Evolutionary conservation across 1,284 basidiomycete species (phyloP), one percentile per base, ranked within the genome.

Genomic region (Gymnopus androsaceus): DNA sequence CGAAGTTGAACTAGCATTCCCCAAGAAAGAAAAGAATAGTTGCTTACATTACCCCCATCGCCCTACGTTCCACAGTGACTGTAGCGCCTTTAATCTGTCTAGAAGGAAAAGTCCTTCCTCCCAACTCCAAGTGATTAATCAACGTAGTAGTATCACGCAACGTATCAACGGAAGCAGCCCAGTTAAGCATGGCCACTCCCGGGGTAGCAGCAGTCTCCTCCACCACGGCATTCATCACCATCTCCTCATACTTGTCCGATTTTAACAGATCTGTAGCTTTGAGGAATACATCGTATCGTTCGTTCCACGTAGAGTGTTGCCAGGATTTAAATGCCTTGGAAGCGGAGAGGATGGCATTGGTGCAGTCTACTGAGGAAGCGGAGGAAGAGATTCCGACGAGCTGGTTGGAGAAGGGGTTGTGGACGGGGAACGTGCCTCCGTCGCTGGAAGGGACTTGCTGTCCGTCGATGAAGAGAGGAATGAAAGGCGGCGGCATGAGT

Each of bases 271-370:
- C 75, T 0, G 78, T 75, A 3, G 78, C 82, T 56, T 72, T 75
- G 30, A 78, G 61, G 52, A 84, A 69, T 12, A 84, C 72, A 31
- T 74, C 70, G 27, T 76, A 73, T 40, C 77, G 71, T 37, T 70
- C 64, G n/a, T 63, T 58, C n/a, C 71, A 66, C 1, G 67, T 66
- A 1, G 70, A 72, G 11, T 69, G 60, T 51, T 80, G 78, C 82
- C 83, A 84, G 9, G 73, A 66, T 41, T 70, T 69, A 67, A 82
- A 81, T 1, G 82, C 81, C 3, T 68, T 69, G 3, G 67, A 67
- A 0, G 82, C 81, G 3, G 76, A 71, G 33, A 77, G 72, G 33
- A 83, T 72, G 6, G 81, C 82, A 1, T 73, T 74, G 25, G 66
- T 68, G 56, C 79, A 80, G 61, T 83, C 81, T 19, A 72, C 71